Percentiles rank a stretch among this genome's conserved stretches.
phyloP scores from a whole-genome alignment of 75 land plant species.

The Cryptomeria japonica region DNA sequence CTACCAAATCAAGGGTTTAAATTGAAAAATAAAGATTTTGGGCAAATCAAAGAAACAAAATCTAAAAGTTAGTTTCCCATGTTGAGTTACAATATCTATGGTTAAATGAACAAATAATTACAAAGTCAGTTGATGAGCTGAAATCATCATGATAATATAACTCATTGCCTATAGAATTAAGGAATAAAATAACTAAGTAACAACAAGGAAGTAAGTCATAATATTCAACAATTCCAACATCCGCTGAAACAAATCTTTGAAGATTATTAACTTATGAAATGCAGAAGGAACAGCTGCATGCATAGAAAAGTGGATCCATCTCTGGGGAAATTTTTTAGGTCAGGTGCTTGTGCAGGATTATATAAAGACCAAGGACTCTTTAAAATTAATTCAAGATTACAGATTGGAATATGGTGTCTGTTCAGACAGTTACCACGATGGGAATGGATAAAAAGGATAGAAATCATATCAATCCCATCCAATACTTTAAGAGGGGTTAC shows the following conservation, averaged over 20 bases:
- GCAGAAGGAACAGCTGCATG: background rate
- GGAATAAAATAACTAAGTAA: background rate
- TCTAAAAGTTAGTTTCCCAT: background rate
- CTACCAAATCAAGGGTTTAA: background rate
- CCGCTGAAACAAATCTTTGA: background rate
- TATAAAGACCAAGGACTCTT: background rate
- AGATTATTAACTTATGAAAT: background rate
- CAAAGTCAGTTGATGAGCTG: background rate
- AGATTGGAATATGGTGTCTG: background rate
- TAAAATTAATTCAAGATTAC: background rate
- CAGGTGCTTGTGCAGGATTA: background rate
- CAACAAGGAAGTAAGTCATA: background rate
- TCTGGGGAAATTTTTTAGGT: background rate
- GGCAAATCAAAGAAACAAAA: background rate
- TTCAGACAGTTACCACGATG: background rate
- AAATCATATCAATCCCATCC: constrained; percentile 3
- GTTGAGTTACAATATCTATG: background rate
- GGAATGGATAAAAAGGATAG: background rate
- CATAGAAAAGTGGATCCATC: background rate
- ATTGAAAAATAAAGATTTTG: background rate
- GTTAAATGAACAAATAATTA: background rate
- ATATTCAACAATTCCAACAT: background rate
- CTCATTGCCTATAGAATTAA: background rate
- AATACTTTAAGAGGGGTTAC: background rate
- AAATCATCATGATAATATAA: background rate